Conservation (phyloP, 1,139 yeast species). For the Geotrichum carabidarum region DNA sequence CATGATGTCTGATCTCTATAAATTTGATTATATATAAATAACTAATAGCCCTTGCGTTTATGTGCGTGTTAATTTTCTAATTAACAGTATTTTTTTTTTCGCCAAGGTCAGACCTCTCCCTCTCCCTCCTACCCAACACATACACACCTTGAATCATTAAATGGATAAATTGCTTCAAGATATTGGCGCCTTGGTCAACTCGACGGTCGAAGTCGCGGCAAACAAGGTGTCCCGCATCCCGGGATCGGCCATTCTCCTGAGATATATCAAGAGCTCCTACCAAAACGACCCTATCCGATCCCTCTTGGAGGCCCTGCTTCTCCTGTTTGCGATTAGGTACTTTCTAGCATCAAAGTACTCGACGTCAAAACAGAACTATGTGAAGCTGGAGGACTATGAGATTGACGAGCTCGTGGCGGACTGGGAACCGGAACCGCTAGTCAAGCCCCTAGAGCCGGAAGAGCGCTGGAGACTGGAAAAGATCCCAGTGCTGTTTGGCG, state of each 20-base stretch:
- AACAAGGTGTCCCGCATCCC: constrained; percentile 46
- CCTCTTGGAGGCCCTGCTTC: constrained; percentile 67
- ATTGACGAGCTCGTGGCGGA: constrained; percentile 80
- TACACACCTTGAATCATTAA: background rate
- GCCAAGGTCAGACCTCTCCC: too few species aligned
- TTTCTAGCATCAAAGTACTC: constrained; percentile 77
- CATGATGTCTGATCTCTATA: too few species aligned
- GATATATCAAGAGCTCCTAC: constrained; percentile 83
- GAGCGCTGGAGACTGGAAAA: constrained; percentile 61
- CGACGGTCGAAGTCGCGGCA: constrained; percentile 27
- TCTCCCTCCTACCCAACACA: background rate
- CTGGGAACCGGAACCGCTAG: constrained; percentile 87
- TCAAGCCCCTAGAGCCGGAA: constrained; percentile 46
- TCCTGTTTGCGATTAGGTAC: constrained; percentile 81
- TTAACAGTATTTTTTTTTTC: too few species aligned
- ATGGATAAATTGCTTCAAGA: constrained; percentile 26
- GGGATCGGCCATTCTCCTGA: constrained; percentile 70
- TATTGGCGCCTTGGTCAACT: constrained; percentile 29
- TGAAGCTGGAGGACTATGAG: constrained; percentile 59
- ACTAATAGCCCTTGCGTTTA: too few species aligned
- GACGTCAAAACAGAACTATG: constrained; percentile 67
- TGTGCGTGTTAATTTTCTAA: too few species aligned
- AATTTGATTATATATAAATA: too few species aligned
- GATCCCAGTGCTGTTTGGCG: constrained; percentile 60
- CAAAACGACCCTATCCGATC: constrained; percentile 93